Base-by-base conservation (phyloP, 768 basidiomycete species). In the Agrocybe chaxingu region DNA sequence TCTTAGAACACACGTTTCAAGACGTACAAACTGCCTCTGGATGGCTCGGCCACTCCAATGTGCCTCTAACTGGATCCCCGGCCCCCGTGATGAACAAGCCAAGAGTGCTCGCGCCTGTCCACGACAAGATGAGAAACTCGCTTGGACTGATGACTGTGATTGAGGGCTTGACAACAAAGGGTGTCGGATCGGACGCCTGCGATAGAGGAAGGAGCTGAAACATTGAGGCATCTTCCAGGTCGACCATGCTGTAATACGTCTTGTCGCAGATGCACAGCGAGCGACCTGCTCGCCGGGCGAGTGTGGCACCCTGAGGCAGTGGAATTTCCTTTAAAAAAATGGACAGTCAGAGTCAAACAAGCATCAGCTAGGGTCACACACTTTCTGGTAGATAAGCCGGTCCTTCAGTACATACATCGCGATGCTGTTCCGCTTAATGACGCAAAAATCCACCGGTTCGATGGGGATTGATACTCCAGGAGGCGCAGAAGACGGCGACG, bases 1-100 rank as follows among this genome's bases (percentile, higher is more conserved):
- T 19, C 10, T 34, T n/a, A 37, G 34, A 50, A 29, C 47, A 51
- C 13, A 30, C 19, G n/a, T 18, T 41, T 32, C 41, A 45, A 3
- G 33, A 80, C 88, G 62, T 60, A 94, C 92, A 84, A 34, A 92
- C 70, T 13, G 84, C 78, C 18, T 82, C 70, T 0, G 93, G 91
- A 71, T 95, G 84, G 44, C 73, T 79, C 2, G 82, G 77, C 91
- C 92, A 97, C 62, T 92, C 81, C 39, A 97, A 70, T 1, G 94
- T 95, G 2, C 93, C 93, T 41, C 94, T 78, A 7, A 92, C 85
- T 4, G 95, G 92, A 65, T 96, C 93, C 0, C 92, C 94, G 2
- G 82, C 79, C 0, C 84, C 80, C 10, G 80, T 91, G 56, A 98
- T 76, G 58, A 98, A 98, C 8, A 98, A 70, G 0, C 95, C 95